Base-by-base conservation (phyloP, 148 eudicot species). In the Chenopodium quinoa region DNA sequence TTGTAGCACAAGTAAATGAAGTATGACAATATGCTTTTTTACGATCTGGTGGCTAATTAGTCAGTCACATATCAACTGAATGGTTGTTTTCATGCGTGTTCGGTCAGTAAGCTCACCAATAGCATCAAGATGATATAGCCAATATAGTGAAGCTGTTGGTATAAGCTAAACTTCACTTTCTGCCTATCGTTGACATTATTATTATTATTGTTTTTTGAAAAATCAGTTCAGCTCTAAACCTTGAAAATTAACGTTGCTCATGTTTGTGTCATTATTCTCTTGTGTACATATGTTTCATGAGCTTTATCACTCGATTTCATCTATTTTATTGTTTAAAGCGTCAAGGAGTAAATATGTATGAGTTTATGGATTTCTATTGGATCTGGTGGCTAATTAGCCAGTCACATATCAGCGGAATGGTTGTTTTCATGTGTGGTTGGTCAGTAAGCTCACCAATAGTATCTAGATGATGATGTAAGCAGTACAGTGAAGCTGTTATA, bases 41-140 rank as follows among this genome's bases (percentile, higher is more conserved):
- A 14, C 17, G 19, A 44, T 79, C 29, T 82, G 89, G 91, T 83
- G 91, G 78, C 86, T 48, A 89, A 87, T 90, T 89, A 89, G 91
- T 88, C 88, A 77, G 76, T 87, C 90, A 87, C 81, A 80, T 83
- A 63, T 81, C 75, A 80, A 83, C 80, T 75, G 22, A 73, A 71
- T 84, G 80, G 73, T 84, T 86, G 85, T 82, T 80, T 16, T 78
- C 76, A 17, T 83, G 85, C 87, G 89, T 86, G 91, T 84, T 40
- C 88, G 94, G 91, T 89, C 92, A 87, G 90, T 89, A 90, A 85
- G 86, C 82, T 83, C 82, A 81, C 86, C 85, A 16, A 85, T 34
- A 87, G 75, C 40, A 82, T 37, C 54, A 46, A 58, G 88, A 86
- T 20, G 80, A 66, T 47, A 79, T 62, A 7, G 85, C 83, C 78